Percentiles rank a stretch among this genome's conserved stretches.
Conservation (phyloP, 176 grass and related monocot species). For the Juncus effusus region DNA sequence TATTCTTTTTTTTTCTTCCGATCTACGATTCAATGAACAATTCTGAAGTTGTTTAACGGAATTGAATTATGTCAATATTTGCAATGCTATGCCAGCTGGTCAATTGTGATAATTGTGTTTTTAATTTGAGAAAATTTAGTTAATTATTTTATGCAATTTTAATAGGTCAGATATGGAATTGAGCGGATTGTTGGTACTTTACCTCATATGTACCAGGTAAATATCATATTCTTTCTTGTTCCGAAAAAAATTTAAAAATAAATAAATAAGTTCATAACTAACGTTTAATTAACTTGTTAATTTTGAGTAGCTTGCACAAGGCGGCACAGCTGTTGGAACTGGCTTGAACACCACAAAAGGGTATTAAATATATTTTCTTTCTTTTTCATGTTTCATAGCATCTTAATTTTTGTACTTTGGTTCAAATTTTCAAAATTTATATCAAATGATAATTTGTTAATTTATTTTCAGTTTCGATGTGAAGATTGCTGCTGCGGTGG, state of each 20-base stretch:
- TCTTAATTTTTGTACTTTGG: too few species aligned
- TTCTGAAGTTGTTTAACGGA: too few species aligned
- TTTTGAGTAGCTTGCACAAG: conserved; percentile 73
- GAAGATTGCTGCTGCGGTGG: conserved; percentile 77
- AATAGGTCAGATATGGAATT: conserved; percentile 77
- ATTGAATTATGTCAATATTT: too few species aligned
- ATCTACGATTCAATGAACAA: too few species aligned
- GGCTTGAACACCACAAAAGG: conserved; percentile 89
- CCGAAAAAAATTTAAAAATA: conserved; percentile 13
- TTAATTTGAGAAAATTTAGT: too few species aligned
- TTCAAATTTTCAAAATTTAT: neutral
- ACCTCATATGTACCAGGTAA: conserved; percentile 78
- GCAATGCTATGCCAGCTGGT: neutral
- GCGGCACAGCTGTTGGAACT: conserved; percentile 88
- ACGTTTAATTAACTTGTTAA: too few species aligned
- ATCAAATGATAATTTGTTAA: neutral
- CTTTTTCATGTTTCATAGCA: neutral
- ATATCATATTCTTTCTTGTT: conserved; percentile 25
- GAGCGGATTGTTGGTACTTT: conserved; percentile 63
- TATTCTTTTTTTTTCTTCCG: conserved; percentile 2
- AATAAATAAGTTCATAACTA: neutral
- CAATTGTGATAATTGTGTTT: too few species aligned
- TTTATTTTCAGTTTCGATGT: conserved; percentile 63
- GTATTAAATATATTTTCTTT: conserved; percentile 29
- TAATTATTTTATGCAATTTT: conserved; percentile 17